Percentiles rank a stretch among this genome's conserved stretches.
phyloP scores from a whole-genome alignment of 208 protist genomes.

The Novymonas esmeraldas region DNA sequence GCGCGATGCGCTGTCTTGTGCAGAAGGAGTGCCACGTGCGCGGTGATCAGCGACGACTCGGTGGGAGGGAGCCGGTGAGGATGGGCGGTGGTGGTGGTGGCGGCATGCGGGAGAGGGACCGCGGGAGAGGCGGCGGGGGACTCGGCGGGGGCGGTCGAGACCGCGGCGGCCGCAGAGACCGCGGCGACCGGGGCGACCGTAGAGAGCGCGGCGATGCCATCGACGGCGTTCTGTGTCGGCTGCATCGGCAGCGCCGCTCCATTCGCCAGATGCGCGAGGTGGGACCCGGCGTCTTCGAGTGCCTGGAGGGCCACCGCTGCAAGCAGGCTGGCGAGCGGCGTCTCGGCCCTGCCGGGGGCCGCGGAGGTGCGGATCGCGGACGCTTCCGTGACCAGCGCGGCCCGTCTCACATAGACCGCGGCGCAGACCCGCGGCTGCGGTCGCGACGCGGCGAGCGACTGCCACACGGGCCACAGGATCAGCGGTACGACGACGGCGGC shows the following conservation, averaged over 20 bases:
- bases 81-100: conserved; percentile 4
- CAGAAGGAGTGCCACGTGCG: conserved; percentile 67
- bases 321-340: conserved; percentile 22
- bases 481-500: conserved; percentile 30
- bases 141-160: conserved; percentile 1
- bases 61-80: conserved; percentile 5
- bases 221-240: conserved; percentile 62
- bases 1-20: conserved; percentile 61
- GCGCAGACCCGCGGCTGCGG: conserved; percentile 3
- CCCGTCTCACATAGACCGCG: conserved; percentile 10
- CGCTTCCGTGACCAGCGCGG: conserved; percentile 18
- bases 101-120: conserved; percentile 5
- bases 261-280: conserved; percentile 76
- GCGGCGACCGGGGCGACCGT: conserved; percentile 31
- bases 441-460: conserved; percentile 21
- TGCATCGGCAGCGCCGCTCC: conserved; percentile 71
- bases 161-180: conserved; percentile 9
- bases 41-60: conserved; percentile 15
- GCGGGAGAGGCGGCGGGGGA: conserved; percentile 1
- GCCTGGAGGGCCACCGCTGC: conserved; percentile 45
- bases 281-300: conserved; percentile 71
- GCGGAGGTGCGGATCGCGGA: conserved; percentile 9
- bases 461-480: conserved; percentile 11
- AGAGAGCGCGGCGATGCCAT: conserved; percentile 48
- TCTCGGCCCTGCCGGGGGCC: conserved; percentile 12